A percentile compares a stretch with the other conserved stretches of the same genome.
These are phyloP conservation scores for Calocybe cyanea DNA, from an alignment of 768 basidiomycete genomes.

Conservation along the genomic window DNA sequence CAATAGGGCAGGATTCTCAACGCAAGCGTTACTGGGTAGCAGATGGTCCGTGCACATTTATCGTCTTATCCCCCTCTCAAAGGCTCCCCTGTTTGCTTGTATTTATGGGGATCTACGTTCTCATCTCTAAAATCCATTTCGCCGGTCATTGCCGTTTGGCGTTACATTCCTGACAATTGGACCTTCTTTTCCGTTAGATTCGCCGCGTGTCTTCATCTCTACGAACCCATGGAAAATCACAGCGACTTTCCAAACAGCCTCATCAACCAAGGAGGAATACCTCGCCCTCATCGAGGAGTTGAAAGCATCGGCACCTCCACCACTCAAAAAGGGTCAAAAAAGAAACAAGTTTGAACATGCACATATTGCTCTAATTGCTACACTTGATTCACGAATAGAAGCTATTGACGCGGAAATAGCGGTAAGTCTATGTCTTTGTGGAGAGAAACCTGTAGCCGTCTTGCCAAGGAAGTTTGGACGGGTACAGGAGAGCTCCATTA, in stretches of 20 bases:
- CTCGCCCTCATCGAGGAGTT: conserved; percentile 57
- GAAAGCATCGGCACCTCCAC: conserved; percentile 45
- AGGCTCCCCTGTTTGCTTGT: conserved; percentile 60
- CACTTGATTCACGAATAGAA: conserved; percentile 62
- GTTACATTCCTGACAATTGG: conserved; percentile 25
- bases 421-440: conserved; percentile 45
- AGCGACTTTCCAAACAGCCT: conserved; percentile 67
- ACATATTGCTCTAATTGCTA: conserved; percentile 59
- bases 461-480: neutral
- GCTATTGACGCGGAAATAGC: conserved; percentile 64
- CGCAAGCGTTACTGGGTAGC: conserved; percentile 83
- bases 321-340: conserved; percentile 45
- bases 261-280: conserved; percentile 75
- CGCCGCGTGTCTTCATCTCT: conserved; percentile 78
- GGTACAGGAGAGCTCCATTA: conserved; percentile 9
- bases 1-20: conserved; percentile 72
- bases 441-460: neutral
- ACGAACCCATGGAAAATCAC: conserved; percentile 90
- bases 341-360: conserved; percentile 51
- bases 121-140: conserved; percentile 40
- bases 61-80: conserved; percentile 20
- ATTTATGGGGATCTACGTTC: conserved; percentile 54
- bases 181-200: conserved; percentile 49
- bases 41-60: conserved; percentile 76
- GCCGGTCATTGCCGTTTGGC: conserved; percentile 32